Evolutionary conservation across 2,329 filamentous ascomycete genomes (phyloP), one percentile per base, ranked within the genome.

Genomic region (Fusarium mexicanum): DNA sequence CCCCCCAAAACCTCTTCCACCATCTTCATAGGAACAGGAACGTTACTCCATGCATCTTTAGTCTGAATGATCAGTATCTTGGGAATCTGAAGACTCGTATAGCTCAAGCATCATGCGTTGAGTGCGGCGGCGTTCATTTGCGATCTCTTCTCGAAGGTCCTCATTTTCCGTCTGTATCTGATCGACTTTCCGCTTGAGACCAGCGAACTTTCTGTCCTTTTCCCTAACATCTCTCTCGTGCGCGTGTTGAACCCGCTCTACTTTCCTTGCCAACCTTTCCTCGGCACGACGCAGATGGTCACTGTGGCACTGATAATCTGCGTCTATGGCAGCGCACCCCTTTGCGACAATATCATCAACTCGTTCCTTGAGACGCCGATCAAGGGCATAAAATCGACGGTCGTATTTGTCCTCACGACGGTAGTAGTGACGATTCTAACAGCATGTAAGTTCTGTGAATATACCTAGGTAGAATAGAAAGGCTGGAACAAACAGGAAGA

Each of bases 391-490:
- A 17, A 60, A 72, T 4, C 53, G 64, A 6, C 20, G 22, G n/a
- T 72, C 61, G 1, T 29, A 26, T 2, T 12, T 61, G 0, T 40
- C 60, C 1, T 22, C 24, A 10, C 61, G 60, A 24, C 2, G 1
- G 35, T 65, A 69, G 57, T 65, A 72, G 43, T 29, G 33, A 31
- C 70, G 68, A 35, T 64, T 24, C 68, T 72, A 16, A 4, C 3
- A 5, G 13, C 9, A 24, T 24, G 8, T 63, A 4, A 50, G 40
- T 29, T 29, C 29, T 29, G 29, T 29, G 29, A 29, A 29, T 29
- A 29, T 29, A 29, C 29, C 29, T 29, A 29, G 29, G 29, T 29
- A 29, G 29, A 29, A 29, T 29, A 29, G 29, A 29, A 29, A 29
- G 29, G 29, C 29, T 29, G 29, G 29, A 29, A 35, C 33, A 35